Evolutionary conservation across 306 rosid genomes (phyloP), one percentile per base, ranked within the genome.

Genomic region (Begonia peltatifolia): DNA sequence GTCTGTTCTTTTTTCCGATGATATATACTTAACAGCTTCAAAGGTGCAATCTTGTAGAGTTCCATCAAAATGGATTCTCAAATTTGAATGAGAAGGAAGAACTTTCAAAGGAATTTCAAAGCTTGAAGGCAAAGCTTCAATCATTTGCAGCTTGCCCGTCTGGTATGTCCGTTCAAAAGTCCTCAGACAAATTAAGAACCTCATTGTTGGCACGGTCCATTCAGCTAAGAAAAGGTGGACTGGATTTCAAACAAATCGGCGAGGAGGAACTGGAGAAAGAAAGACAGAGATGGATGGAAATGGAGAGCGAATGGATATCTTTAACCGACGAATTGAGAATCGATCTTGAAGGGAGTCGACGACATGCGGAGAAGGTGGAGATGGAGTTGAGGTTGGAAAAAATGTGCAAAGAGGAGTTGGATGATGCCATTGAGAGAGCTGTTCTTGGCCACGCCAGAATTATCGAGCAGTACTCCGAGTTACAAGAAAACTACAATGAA

Each of bases 241-340:
- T 66, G 22, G 66, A 62, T 60, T 66, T 58, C 74, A 43, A 42
- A 70, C 56, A 56, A 62, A 46, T 61, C 66, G 62, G 65, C 5
- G 69, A 65, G 46, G 94, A 83, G 59, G 99, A 90, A 53, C 75
- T 81, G 17, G 88, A 83, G 62, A 73, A 46, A 54, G 99, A 90
- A 76, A 76, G 95, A 68, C 56, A 86, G 62, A 77, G 80, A 63
- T 90, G 99, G 99, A 83, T 83, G 14, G 95, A 90, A 75, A 83
- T 90, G 94, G 99, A 90, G 74, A 83, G 99, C 43, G 95, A 90
- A 47, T 83, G 99, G 99, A 90, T 90, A 63, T 86, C 87, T 52
- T 74, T 90, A 41, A 90, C 99, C 22, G 99, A 90, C 56, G 99
- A 86, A 59, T 77, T 86, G 54, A 73, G 96, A 64, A 74, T 86